Conservation (phyloP, 2,329 filamentous ascomycete species). For the Diaporthe longicolla region DNA sequence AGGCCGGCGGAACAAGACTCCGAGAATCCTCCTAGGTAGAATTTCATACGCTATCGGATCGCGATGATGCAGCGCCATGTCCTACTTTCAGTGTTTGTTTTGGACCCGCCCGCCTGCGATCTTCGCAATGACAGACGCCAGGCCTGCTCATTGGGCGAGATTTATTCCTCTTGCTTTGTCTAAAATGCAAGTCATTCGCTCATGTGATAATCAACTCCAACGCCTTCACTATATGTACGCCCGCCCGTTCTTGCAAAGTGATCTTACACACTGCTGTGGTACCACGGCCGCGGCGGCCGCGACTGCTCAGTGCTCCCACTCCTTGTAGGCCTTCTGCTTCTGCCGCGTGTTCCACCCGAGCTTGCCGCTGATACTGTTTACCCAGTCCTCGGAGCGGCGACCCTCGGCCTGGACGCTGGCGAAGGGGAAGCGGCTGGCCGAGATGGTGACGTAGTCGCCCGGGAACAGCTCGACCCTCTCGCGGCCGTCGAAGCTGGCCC, state of each 20-base stretch:
- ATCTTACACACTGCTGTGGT: not conserved
- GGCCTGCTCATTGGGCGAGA: not conserved
- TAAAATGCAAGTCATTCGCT: not conserved
- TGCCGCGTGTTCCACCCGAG: slow-evolving; percentile 86
- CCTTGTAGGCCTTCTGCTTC: slow-evolving; percentile 76
- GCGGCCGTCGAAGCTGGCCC: slow-evolving; percentile 98
- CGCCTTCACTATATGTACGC: not conserved
- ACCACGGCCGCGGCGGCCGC: too few relatives aligned
- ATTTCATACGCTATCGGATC: not conserved
- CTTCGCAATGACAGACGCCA: not conserved
- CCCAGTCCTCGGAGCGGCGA: slow-evolving; percentile 81
- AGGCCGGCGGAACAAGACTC: too few relatives aligned
- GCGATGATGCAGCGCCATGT: not conserved
- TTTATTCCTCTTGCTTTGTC: not conserved
- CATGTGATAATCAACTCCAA: not conserved
- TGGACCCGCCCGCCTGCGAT: not conserved
- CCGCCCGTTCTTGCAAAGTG: not conserved
- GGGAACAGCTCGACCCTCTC: slow-evolving; percentile 85
- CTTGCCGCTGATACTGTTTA: slow-evolving; percentile 84
- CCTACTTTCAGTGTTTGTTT: slow-evolving; percentile 10
- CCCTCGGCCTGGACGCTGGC: slow-evolving; percentile 81
- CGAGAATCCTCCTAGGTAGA: not conserved
- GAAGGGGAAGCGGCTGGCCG: slow-evolving; percentile 84
- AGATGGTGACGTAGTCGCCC: slow-evolving; percentile 88
- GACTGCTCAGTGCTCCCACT: slow-evolving; percentile 54